phyloP scores from a whole-genome alignment of 2,329 filamentous ascomycete genomes.

The Sporothrix humicola region DNA sequence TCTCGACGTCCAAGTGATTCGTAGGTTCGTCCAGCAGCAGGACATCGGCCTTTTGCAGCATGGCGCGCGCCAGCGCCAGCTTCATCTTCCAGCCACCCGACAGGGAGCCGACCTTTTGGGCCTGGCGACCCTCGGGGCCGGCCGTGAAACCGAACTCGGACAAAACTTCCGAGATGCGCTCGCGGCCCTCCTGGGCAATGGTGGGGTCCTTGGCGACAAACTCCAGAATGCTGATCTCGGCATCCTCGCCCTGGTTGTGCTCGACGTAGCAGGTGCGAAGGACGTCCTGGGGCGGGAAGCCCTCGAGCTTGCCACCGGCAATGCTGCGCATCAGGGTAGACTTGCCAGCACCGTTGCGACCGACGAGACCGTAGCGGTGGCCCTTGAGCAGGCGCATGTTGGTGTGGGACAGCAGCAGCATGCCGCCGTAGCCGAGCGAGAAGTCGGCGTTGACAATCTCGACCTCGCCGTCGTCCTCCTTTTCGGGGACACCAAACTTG shows the following conservation, averaged over 20 bases:
- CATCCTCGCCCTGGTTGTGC: slow-evolving; percentile 98
- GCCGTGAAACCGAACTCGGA: slow-evolving; percentile 92
- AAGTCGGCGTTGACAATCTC: slow-evolving; percentile 99
- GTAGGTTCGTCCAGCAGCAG: slow-evolving; percentile 97
- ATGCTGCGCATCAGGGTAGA: slow-evolving; percentile 92
- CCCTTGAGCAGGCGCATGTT: slow-evolving; percentile 89
- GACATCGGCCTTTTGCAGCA: slow-evolving; percentile 97
- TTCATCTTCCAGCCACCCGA: slow-evolving; percentile 99
- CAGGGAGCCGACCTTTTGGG: slow-evolving; percentile 87
- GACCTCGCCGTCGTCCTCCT: slow-evolving; percentile 88
- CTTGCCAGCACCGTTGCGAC: slow-evolving; percentile 99
- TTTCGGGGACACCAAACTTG: slow-evolving; percentile 81
- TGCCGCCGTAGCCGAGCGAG: slow-evolving; percentile 95
- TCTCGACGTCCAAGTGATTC: slow-evolving; percentile 95
- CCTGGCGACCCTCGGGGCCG: slow-evolving; percentile 86
- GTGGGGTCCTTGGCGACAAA: slow-evolving; percentile 90
- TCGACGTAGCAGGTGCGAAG: slow-evolving; percentile 97
- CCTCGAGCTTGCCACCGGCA: slow-evolving; percentile 92
- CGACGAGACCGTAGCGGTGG: slow-evolving; percentile 93
- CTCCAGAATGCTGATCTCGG: slow-evolving; percentile 92
- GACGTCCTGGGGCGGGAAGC: slow-evolving; percentile 90
- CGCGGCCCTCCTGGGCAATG: slow-evolving; percentile 76
- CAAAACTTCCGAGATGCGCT: slow-evolving; percentile 83
- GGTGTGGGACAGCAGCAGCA: slow-evolving; percentile 94
- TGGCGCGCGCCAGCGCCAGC: slow-evolving; percentile 90